A percentile compares a stretch with the other conserved stretches of the same genome.
These are phyloP conservation scores for Leishmania tarentolae DNA, from an alignment of 208 protist genomes.

Conservation along the genomic window DNA sequence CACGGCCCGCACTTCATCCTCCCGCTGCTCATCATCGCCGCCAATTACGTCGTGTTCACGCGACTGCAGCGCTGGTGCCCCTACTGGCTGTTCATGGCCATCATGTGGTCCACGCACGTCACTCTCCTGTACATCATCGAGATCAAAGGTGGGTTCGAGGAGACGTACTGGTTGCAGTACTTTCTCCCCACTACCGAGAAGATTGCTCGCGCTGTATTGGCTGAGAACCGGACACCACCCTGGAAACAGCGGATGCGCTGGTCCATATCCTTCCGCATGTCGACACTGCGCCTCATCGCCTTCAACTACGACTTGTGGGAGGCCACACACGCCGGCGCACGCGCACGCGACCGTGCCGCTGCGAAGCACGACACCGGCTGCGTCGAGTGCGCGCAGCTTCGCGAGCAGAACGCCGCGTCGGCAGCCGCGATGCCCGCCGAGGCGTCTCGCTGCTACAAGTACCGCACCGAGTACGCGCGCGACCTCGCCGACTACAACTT, in stretches of 20 bases:
- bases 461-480: conserved; percentile 57
- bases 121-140: conserved; percentile 39
- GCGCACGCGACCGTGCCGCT: conserved; percentile 28
- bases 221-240: no score
- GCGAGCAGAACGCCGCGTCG: conserved; percentile 15
- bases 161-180: conserved; percentile 32
- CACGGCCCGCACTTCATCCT: conserved; percentile 41
- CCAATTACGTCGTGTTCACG: conserved; percentile 47
- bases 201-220: no score
- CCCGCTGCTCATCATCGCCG: conserved; percentile 23
- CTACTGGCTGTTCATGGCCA: conserved; percentile 44
- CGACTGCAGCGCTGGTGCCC: conserved; percentile 47
- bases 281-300: conserved; percentile 84
- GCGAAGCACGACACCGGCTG: conserved; percentile 35
- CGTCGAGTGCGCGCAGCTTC: conserved; percentile 43
- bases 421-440: conserved; percentile 15
- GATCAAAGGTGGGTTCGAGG: conserved; percentile 28
- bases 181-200: no score
- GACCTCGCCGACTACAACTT: conserved; percentile 69
- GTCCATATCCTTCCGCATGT: conserved; percentile 73
- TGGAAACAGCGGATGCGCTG: conserved; percentile 47
- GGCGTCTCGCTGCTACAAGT: conserved; percentile 52
- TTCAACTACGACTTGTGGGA: conserved; percentile 71
- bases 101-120: conserved; percentile 59
- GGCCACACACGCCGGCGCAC: conserved; percentile 19